Evolutionary conservation across 495 filamentous ascomycete genomes (phyloP).

Genomic region (Melanomma pulvis-pyrius): DNA sequence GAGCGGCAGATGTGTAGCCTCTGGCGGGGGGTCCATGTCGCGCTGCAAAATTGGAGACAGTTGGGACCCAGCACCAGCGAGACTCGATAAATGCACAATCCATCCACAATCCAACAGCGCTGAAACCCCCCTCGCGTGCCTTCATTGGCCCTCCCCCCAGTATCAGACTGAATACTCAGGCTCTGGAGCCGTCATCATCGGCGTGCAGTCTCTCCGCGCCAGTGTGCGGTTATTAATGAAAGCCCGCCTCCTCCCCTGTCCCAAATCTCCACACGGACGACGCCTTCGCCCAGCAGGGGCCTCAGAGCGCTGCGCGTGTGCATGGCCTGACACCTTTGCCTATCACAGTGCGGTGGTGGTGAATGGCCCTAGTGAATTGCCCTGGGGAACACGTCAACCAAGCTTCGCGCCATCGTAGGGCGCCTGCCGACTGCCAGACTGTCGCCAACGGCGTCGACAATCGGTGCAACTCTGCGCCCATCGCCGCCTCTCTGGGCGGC

Average conservation of each 20-base stretch:
- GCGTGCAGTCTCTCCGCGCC: conserved; percentile 28
- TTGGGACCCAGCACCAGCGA: neutral
- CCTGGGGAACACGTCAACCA: conserved; percentile 30
- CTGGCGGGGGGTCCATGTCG: neutral
- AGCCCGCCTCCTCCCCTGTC: conserved; percentile 3
- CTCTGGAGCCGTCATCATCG: conserved; percentile 13
- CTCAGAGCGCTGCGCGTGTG: conserved; percentile 7
- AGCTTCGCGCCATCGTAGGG: conserved; percentile 12
- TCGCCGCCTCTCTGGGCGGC: neutral
- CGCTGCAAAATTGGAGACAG: neutral
- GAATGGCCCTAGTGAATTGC: neutral
- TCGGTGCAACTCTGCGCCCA: neutral
- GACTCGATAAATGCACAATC: conserved; percentile 14
- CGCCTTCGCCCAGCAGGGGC: conserved; percentile 11
- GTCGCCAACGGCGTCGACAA: conserved; percentile 12
- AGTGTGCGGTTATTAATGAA: conserved; percentile 27
- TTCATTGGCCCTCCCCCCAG: conserved; percentile 22
- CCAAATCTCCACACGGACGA: conserved; percentile 32
- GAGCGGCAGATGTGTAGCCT: conserved; percentile 26
- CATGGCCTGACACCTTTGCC: conserved; percentile 1
- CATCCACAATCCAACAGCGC: conserved; percentile 17
- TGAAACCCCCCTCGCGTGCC: conserved; percentile 6
- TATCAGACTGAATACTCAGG: conserved; percentile 5
- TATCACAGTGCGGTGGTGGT: too few species aligned
- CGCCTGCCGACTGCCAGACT: neutral